Base-by-base conservation (phyloP, 2,329 filamentous ascomycete species). In the Alternaria gaisen region DNA sequence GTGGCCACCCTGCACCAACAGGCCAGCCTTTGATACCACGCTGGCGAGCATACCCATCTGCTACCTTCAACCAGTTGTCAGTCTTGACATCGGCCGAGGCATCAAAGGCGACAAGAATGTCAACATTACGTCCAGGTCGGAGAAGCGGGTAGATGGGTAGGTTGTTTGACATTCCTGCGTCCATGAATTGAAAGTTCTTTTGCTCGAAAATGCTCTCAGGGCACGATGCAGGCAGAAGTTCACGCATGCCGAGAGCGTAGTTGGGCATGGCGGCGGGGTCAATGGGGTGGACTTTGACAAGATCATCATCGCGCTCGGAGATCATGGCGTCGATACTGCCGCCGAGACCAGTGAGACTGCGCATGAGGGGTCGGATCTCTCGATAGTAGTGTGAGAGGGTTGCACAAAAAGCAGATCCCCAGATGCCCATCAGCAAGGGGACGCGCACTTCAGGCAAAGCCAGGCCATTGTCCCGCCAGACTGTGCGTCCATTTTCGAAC, bases 151-250 rank as follows among this genome's bases (percentile, higher is more conserved):
- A 99, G 42, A 98, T 94, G 2, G 95, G 95, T 9, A 99, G 84
- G 73, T 99, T 99, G 77, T 99, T 98, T 66, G 92, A 96, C 95
- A 99, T 99, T 52, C 95, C 95, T 2, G 95, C 94, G 77, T 99
- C 95, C 94, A 97, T 98, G 16, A 85, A 78, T 56, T 83, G 80
- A 38, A 84, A 75, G 75, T 97, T 90, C 44, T 89, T 84, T 14
- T 84, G 85, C 18, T 87, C 83, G 70, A 91, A 89, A 40, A 97
- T 87, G 59, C 88, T 93, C 32, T 90, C 87, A 0, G 95, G 93
- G n/a, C 90, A 91, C 0, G 92, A 91, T 1, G 86, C 80, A 0
- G 93, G 91, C 7, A 99, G 83, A 62, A 87, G 84, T 12, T 87
- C 89, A 69, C 91, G 85, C 89, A 99, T 91, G 9, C 91, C 91